Conservation (phyloP, 2,329 filamentous ascomycete species). For the Dichotomopilus funicola region DNA sequence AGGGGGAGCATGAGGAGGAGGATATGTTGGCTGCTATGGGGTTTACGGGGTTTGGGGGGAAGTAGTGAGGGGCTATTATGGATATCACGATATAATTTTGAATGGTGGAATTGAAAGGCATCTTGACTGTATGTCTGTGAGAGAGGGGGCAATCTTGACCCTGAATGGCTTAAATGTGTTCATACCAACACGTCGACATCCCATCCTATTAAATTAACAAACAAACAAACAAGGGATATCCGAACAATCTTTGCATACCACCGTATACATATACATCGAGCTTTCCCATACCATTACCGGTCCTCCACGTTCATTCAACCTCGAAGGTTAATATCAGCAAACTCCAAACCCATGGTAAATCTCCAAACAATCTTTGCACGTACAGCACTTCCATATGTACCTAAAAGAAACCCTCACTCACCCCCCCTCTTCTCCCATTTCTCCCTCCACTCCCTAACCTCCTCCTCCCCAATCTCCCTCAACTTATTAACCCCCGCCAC, state of each 20-base stretch:
- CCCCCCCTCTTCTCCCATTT: conserved; percentile 24
- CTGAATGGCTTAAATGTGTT: too few species aligned
- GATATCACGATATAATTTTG: not conserved
- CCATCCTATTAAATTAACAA: too few species aligned
- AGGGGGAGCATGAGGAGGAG: conserved; percentile 65
- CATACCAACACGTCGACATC: too few species aligned
- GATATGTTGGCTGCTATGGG: conserved; percentile 66
- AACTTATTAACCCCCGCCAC: conserved; percentile 67
- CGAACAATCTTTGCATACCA: too few species aligned
- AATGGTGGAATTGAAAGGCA: not conserved
- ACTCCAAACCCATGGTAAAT: too few species aligned
- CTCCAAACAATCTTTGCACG: not conserved
- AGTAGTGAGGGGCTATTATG: conserved; percentile 27
- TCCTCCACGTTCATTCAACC: too few species aligned
- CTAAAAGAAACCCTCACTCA: not conserved
- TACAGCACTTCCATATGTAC: not conserved
- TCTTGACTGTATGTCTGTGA: too few species aligned
- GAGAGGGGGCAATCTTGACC: too few species aligned
- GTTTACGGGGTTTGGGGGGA: conserved; percentile 58
- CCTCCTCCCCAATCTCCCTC: conserved; percentile 62
- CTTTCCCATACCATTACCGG: too few species aligned
- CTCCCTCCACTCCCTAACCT: conserved; percentile 55
- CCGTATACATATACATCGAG: too few species aligned
- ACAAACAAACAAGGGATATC: too few species aligned
- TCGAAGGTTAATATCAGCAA: too few species aligned